phyloP scores from a whole-genome alignment of 2,329 filamentous ascomycete species.

The Hypocrella siamensis region DNA sequence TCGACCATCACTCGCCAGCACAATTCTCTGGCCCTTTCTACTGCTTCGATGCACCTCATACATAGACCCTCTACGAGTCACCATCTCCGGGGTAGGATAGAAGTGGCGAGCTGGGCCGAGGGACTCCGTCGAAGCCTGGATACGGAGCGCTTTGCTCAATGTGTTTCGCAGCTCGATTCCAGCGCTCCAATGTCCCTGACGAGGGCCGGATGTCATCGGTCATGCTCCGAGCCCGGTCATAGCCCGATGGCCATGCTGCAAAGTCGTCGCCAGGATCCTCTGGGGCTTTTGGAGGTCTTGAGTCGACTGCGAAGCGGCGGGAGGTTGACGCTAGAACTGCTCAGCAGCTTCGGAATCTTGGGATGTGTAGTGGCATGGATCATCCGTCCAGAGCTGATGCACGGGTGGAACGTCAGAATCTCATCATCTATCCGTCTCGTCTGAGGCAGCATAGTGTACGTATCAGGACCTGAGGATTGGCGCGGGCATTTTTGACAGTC shows the following conservation, averaged over 20 bases:
- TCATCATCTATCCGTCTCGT: not conserved
- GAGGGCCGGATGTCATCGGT: slow-evolving; percentile 1
- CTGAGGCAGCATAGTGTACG: too few species aligned
- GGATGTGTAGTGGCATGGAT: slow-evolving; percentile 57
- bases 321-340: slow-evolving; percentile 54
- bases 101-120: slow-evolving; percentile 21
- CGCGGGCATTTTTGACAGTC: too few species aligned
- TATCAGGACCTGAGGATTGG: too few species aligned
- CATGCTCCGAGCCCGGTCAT: not conserved
- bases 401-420: not conserved
- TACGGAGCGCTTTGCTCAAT: slow-evolving; percentile 12
- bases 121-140: slow-evolving; percentile 19
- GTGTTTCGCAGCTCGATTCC: not conserved
- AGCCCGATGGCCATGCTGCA: not conserved
- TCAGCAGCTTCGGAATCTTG: slow-evolving; percentile 59
- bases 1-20: slow-evolving; percentile 3
- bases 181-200: slow-evolving; percentile 4
- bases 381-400: slow-evolving; percentile 9
- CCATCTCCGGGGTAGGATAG: slow-evolving; percentile 15
- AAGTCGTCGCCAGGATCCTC: slow-evolving; percentile 51
- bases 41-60: not conserved
- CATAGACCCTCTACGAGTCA: slow-evolving; percentile 1
- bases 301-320: slow-evolving; percentile 49
- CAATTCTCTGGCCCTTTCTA: not conserved
- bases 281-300: slow-evolving; percentile 58